Percentiles rank a stretch among this genome's conserved stretches.
phyloP scores from a whole-genome alignment of 257 asterid genomes.

The Penstemon eatonii region DNA sequence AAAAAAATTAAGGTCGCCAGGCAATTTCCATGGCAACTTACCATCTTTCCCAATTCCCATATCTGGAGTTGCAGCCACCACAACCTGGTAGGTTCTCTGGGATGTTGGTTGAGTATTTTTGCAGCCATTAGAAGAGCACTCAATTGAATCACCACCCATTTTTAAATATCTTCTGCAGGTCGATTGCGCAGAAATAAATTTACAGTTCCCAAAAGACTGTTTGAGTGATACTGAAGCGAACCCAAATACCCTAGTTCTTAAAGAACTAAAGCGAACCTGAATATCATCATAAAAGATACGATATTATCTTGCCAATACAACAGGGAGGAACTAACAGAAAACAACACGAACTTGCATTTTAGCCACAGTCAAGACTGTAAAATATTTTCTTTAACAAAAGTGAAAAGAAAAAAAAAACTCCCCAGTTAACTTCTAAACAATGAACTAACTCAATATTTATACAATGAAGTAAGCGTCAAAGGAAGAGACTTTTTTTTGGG shows the following conservation, averaged over 20 bases:
- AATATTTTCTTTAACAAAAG: neutral
- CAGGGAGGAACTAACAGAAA: neutral
- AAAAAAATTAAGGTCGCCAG: conserved; percentile 86
- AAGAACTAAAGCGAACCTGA: conserved; percentile 45
- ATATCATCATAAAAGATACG: conserved; percentile 15
- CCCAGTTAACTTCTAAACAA: neutral
- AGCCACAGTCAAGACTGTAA: conserved; percentile 1
- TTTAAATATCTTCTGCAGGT: conserved; percentile 37
- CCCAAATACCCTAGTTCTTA: conserved; percentile 23
- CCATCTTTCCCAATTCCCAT: conserved; percentile 97
- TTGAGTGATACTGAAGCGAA: conserved; percentile 22
- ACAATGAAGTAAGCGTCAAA: conserved; percentile 14
- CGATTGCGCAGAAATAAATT: conserved; percentile 21
- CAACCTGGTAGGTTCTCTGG: conserved; percentile 75
- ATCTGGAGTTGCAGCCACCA: conserved; percentile 84
- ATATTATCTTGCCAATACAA: conserved; percentile 20
- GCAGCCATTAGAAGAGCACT: conserved; percentile 41
- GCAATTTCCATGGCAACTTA: conserved; percentile 84
- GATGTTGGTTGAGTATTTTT: conserved; percentile 32
- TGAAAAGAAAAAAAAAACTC: neutral
- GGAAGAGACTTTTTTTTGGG: conserved; percentile 49
- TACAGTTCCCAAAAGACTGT: conserved; percentile 25
- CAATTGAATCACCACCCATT: conserved; percentile 51
- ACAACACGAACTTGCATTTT: neutral
- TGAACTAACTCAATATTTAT: neutral